Percentiles rank a stretch among this genome's conserved stretches.
phyloP scores from a whole-genome alignment of 108 stramenopile species.

The Nitzschia putrida region DNA sequence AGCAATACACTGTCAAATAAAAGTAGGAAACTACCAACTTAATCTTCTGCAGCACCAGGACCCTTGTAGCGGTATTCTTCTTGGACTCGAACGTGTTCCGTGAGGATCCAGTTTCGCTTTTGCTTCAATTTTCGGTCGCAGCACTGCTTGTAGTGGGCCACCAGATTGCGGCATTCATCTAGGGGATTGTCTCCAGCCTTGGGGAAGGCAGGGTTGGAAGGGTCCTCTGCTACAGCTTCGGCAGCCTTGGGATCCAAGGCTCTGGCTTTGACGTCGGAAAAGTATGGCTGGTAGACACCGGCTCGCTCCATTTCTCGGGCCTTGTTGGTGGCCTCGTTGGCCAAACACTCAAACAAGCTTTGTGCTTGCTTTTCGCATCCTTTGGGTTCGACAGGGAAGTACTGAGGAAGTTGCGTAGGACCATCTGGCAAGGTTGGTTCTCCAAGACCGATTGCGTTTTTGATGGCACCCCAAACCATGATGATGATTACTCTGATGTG shows the following conservation, averaged over 20 bases:
- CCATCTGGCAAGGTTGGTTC: constrained; percentile 54
- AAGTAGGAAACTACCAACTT: no score
- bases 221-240: constrained; percentile 39
- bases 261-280: constrained; percentile 56
- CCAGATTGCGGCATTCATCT: constrained; percentile 70
- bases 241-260: constrained; percentile 43
- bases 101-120: constrained; percentile 85
- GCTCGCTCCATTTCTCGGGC: constrained; percentile 86
- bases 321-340: constrained; percentile 75
- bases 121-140: constrained; percentile 84
- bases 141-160: constrained; percentile 82
- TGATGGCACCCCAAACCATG: constrained; percentile 46
- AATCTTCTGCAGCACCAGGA: no score
- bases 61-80: constrained; percentile 82
- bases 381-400: constrained; percentile 84
- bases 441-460: constrained; percentile 42
- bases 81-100: constrained; percentile 85
- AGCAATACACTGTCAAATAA: no score
- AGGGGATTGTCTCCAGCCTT: constrained; percentile 78
- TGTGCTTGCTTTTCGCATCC: constrained; percentile 84
- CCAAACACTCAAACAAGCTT: constrained; percentile 73
- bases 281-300: constrained; percentile 73
- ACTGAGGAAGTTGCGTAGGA: constrained; percentile 66
- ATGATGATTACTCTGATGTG: background rate
- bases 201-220: constrained; percentile 50